Evolutionary conservation across 805 yeast species (phyloP).

Genomic region (Candida maltosa): DNA sequence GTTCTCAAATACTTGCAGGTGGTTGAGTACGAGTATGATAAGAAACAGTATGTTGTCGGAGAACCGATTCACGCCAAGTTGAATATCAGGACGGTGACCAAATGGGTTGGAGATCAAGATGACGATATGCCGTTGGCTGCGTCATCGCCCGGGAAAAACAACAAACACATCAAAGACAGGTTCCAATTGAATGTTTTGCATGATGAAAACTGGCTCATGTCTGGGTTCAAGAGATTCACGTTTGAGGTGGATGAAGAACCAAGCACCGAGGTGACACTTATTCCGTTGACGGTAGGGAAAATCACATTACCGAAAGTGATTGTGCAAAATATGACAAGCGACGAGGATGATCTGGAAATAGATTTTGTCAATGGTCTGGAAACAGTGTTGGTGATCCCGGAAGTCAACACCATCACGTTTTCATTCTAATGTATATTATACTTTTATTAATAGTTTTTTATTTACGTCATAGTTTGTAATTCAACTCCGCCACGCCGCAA

Average conservation of each 20-base stretch:
- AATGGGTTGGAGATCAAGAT: slow-evolving; percentile 38
- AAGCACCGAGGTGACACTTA: slow-evolving; percentile 43
- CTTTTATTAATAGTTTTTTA: no score
- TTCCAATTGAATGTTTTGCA: slow-evolving; percentile 48
- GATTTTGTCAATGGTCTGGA: slow-evolving; percentile 69
- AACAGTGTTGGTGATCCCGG: slow-evolving; percentile 68
- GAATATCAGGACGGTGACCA: slow-evolving; percentile 38
- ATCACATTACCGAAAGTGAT: slow-evolving; percentile 62
- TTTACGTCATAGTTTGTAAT: no score
- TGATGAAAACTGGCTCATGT: slow-evolving; percentile 75
- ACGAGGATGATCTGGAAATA: slow-evolving; percentile 57
- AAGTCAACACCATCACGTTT: slow-evolving; percentile 57
- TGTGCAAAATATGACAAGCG: slow-evolving; percentile 29
- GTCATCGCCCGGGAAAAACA: slow-evolving; percentile 16
- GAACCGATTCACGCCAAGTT: slow-evolving; percentile 52
- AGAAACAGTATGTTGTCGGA: slow-evolving; percentile 55
- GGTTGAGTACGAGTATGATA: slow-evolving; percentile 43
- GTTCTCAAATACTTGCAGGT: slow-evolving; percentile 57
- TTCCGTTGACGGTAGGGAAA: slow-evolving; percentile 78
- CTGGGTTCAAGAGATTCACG: slow-evolving; percentile 61
- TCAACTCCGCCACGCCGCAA: not conserved
- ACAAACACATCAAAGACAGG: slow-evolving; percentile 10
- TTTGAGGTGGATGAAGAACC: slow-evolving; percentile 26
- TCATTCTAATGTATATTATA: slow-evolving; percentile 38
- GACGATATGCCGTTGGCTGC: slow-evolving; percentile 15